phyloP scores from a whole-genome alignment of 169 alveolate species.

The Theileria orientalis region DNA sequence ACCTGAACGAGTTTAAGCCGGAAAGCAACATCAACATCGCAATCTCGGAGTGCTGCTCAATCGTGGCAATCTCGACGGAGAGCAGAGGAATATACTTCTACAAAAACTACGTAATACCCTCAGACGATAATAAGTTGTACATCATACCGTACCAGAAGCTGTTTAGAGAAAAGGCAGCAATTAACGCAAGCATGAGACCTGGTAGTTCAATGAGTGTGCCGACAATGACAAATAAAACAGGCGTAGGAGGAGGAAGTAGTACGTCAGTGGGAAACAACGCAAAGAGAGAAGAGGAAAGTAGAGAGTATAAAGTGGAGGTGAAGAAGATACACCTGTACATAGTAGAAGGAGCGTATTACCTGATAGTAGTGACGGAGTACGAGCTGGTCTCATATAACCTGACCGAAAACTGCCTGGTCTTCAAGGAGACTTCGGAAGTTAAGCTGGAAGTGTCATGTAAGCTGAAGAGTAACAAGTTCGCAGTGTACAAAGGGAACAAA shows the following conservation, averaged over 20 bases:
- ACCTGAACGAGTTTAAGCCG: constrained; percentile 19
- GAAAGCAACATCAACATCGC: constrained; percentile 17
- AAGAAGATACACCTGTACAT: neutral
- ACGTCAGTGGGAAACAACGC: no score
- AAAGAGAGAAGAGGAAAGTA: no score
- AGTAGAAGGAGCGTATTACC: neutral
- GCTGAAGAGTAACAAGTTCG: neutral
- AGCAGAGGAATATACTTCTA: neutral
- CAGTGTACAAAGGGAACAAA: neutral
- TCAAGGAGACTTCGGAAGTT: neutral
- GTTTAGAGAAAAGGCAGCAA: no score
- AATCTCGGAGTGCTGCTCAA: constrained; percentile 33
- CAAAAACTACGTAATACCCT: constrained; percentile 3
- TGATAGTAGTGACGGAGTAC: neutral
- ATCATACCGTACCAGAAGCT: neutral
- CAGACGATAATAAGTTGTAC: constrained; percentile 1
- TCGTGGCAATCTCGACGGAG: constrained; percentile 32
- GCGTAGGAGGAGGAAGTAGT: neutral
- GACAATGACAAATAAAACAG: no score
- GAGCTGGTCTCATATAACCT: constrained; percentile 8
- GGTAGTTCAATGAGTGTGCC: no score
- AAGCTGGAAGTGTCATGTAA: constrained; percentile 3
- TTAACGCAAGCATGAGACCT: no score
- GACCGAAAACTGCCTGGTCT: neutral
- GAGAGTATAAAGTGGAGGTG: neutral